A percentile compares a stretch with the other conserved stretches of the same genome.
Conservation (phyloP, 495 filamentous ascomycete species). For the Rhypophila decipiens region DNA sequence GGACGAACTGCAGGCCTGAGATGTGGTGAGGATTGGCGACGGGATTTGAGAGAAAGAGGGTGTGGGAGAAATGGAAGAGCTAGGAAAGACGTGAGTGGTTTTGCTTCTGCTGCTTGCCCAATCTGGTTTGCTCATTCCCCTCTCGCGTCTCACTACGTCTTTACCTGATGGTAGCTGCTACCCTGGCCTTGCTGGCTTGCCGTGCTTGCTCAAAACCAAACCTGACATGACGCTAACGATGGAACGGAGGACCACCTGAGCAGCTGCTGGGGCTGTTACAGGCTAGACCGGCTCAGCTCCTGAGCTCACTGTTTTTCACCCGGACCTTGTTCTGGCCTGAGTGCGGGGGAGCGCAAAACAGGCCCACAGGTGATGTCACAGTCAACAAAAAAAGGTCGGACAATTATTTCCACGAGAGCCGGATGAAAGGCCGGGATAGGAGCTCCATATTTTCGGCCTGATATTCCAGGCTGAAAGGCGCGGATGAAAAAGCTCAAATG, state of each 20-base stretch:
- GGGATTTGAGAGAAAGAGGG: no score
- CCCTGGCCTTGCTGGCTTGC: no score
- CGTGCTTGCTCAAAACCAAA: neutral
- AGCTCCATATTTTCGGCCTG: constrained; percentile 1
- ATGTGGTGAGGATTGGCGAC: no score
- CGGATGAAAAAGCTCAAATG: no score
- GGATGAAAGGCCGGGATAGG: neutral
- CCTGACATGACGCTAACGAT: neutral
- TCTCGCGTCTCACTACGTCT: no score
- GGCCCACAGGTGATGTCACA: constrained; percentile 33
- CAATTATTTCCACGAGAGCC: neutral
- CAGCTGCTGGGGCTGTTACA: neutral
- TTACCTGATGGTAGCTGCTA: no score
- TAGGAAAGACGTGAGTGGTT: no score
- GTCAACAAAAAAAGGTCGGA: neutral
- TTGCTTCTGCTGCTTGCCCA: no score
- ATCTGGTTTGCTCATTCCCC: no score
- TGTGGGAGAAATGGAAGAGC: neutral
- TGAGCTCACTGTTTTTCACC: constrained; percentile 1
- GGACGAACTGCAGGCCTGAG: no score
- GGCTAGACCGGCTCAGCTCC: neutral
- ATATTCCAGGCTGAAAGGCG: constrained; percentile 8
- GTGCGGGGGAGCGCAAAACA: constrained; percentile 26
- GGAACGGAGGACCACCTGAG: neutral
- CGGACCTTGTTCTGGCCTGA: neutral